These are phyloP conservation scores for Gillenia trifoliata DNA, from an alignment of 306 rosid species.

Conservation along the genomic window DNA sequence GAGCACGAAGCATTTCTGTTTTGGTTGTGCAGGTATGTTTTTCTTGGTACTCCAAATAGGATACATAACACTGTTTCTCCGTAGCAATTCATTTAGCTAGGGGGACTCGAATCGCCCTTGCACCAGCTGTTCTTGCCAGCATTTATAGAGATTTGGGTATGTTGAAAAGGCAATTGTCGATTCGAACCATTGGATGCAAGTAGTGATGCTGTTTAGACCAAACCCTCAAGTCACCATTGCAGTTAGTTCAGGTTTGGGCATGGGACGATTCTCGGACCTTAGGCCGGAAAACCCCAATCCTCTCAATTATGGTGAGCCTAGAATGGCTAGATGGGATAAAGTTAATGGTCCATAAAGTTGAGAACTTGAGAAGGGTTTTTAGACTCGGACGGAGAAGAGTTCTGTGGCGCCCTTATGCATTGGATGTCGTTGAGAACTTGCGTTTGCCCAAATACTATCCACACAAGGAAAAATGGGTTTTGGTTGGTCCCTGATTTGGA, in stretches of 20 bases:
- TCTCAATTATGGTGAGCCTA: slow-evolving; percentile 7
- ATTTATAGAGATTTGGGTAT: no score
- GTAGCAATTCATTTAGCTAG: no score
- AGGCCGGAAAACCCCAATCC: slow-evolving; percentile 25
- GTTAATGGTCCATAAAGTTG: slow-evolving; percentile 13
- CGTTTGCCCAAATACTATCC: slow-evolving; percentile 21
- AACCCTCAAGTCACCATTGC: no score
- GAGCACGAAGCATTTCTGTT: slow-evolving; percentile 57
- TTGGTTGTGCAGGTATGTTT: no score
- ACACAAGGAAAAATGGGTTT: slow-evolving; percentile 22
- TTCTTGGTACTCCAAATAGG: no score
- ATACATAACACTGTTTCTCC: no score
- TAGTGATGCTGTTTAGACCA: no score
- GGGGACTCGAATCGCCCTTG: no score
- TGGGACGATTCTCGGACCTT: slow-evolving; percentile 49
- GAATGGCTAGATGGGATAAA: slow-evolving; percentile 34
- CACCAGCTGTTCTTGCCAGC: no score
- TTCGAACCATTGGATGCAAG: no score
- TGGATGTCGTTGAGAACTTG: neutral
- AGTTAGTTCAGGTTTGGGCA: slow-evolving; percentile 54
- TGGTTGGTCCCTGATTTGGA: slow-evolving; percentile 16
- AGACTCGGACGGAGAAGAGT: slow-evolving; percentile 24
- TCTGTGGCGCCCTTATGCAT: slow-evolving; percentile 52
- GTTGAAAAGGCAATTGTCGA: no score
- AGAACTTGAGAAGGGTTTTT: slow-evolving; percentile 28